phyloP scores from a whole-genome alignment of 345 rosid genomes.

The Microcos paniculata region DNA sequence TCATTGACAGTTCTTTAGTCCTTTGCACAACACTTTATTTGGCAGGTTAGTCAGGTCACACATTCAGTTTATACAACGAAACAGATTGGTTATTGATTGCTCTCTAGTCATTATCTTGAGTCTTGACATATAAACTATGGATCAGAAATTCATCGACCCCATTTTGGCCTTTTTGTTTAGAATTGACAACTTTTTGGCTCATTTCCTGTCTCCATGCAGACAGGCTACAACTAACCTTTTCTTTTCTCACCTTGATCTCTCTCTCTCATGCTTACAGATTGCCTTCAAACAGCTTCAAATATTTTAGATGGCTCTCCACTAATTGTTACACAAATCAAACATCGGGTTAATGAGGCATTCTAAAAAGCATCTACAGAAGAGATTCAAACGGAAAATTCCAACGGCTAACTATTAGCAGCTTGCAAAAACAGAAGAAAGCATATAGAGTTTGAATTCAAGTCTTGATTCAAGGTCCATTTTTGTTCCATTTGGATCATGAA shows the following conservation, averaged over 20 bases:
- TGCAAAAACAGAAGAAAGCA: not conserved
- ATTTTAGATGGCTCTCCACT: not conserved
- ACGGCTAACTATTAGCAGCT: not conserved
- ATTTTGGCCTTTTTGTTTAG: not conserved
- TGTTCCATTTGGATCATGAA: not conserved
- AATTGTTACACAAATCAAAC: not conserved
- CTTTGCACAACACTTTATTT: not conserved
- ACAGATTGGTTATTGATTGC: not conserved
- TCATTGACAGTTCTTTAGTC: conserved; percentile 55
- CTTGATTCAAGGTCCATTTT: not conserved
- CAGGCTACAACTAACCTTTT: too few relatives aligned
- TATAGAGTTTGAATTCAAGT: not conserved
- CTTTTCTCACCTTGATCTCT: too few relatives aligned
- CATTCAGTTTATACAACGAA: conserved; percentile 6
- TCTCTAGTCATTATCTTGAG: not conserved
- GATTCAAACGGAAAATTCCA: not conserved
- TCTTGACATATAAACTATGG: not conserved
- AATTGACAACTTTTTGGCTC: not conserved
- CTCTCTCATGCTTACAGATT: not conserved
- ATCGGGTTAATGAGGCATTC: not conserved
- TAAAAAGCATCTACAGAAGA: not conserved
- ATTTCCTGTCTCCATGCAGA: not conserved
- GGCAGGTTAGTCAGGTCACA: conserved; percentile 17
- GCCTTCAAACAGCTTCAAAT: not conserved
- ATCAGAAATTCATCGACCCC: not conserved